These are phyloP conservation scores for Ormosia semicastrata DNA, from an alignment of 306 rosid species.

Conservation along the genomic window DNA sequence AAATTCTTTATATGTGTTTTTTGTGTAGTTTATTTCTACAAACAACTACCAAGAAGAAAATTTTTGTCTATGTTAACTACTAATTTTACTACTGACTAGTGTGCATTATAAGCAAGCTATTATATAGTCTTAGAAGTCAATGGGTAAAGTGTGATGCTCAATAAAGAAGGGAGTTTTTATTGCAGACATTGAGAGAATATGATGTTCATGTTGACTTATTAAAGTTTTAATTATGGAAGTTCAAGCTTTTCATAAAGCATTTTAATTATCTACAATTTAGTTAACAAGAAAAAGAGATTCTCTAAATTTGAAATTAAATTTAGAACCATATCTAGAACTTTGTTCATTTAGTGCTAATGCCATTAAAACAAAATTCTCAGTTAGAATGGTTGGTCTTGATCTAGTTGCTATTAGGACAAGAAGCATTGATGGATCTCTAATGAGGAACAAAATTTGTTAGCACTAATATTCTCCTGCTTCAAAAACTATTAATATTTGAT, in stretches of 20 bases:
- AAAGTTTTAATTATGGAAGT: constrained; percentile 48
- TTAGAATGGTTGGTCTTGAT: constrained; percentile 55
- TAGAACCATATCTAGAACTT: constrained; percentile 32
- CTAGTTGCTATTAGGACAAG: constrained; percentile 77
- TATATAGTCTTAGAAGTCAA: constrained; percentile 24
- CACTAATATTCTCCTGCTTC: too few species aligned
- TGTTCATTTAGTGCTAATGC: constrained; percentile 44
- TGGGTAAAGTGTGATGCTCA: constrained; percentile 33
- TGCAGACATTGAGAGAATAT: constrained; percentile 27
- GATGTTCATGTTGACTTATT: constrained; percentile 32
- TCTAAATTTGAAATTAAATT: constrained; percentile 43
- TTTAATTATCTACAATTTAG: constrained; percentile 21
- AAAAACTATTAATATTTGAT: too few species aligned
- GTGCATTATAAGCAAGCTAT: constrained; percentile 20
- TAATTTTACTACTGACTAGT: not conserved
- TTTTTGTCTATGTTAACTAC: too few species aligned
- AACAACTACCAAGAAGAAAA: too few species aligned
- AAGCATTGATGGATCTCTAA: too few species aligned
- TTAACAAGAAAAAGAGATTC: constrained; percentile 32
- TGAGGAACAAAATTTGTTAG: too few species aligned
- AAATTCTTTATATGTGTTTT: too few species aligned
- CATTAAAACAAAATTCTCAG: constrained; percentile 30
- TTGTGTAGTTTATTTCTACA: too few species aligned
- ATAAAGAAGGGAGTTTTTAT: constrained; percentile 33
- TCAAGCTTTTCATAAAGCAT: constrained; percentile 49